phyloP scores from a whole-genome alignment of 371 early-diverging fungal species.

The Furculomyces boomerangus region DNA sequence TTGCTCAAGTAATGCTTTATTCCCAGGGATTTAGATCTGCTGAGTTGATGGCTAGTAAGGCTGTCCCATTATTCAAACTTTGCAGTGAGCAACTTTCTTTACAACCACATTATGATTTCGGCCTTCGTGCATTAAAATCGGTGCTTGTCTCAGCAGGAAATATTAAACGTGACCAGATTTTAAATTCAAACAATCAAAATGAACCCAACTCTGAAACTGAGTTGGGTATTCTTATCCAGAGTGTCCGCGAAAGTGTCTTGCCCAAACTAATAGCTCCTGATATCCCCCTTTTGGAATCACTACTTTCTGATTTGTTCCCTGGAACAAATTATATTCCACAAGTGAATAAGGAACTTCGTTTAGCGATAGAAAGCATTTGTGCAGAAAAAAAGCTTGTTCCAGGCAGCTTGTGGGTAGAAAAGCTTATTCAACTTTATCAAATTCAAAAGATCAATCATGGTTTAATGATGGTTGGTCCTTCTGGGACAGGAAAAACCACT shows the following conservation, averaged over 20 bases:
- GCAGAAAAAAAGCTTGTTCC: slow-evolving; percentile 49
- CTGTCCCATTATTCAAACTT: slow-evolving; percentile 89
- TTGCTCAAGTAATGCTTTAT: slow-evolving; percentile 97
- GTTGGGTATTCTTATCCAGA: slow-evolving; percentile 85
- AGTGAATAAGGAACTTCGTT: slow-evolving; percentile 52
- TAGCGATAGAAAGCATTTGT: slow-evolving; percentile 63
- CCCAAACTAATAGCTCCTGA: slow-evolving; percentile 95
- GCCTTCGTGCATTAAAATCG: slow-evolving; percentile 96
- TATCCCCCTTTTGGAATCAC: slow-evolving; percentile 65
- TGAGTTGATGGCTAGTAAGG: slow-evolving; percentile 83
- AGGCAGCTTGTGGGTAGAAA: slow-evolving; percentile 82
- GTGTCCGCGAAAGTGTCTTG: slow-evolving; percentile 88
- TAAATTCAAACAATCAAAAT: slow-evolving; percentile 3
- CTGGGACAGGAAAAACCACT: slow-evolving; percentile 86
- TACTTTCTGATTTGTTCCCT: slow-evolving; percentile 91
- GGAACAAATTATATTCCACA: slow-evolving; percentile 74
- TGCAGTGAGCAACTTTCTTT: slow-evolving; percentile 85
- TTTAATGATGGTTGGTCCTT: slow-evolving; percentile 97
- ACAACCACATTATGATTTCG: slow-evolving; percentile 98
- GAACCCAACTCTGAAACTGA: slow-evolving; percentile 25
- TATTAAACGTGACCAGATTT: slow-evolving; percentile 77
- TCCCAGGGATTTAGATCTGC: slow-evolving; percentile 97
- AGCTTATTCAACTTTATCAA: slow-evolving; percentile 90
- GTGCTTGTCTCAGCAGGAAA: slow-evolving; percentile 95
- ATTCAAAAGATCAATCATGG: slow-evolving; percentile 97